phyloP scores from a whole-genome alignment of 306 rosid species.

The Prunus campanulata region DNA sequence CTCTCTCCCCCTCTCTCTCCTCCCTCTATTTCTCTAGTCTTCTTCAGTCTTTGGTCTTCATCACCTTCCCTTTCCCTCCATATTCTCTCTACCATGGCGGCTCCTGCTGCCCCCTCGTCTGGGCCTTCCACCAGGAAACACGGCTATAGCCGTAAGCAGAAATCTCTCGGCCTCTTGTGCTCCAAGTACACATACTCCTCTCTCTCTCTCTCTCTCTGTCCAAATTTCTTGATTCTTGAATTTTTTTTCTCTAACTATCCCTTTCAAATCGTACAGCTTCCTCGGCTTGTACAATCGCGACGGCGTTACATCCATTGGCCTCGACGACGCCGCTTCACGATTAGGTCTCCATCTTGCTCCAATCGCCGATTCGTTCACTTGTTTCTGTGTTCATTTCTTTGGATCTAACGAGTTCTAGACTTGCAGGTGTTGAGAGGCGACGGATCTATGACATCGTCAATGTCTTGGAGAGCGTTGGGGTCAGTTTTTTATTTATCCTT shows the following conservation, averaged over 20 bases:
- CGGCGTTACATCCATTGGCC: slow-evolving; percentile 57
- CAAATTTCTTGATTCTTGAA: neutral
- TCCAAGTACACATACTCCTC: slow-evolving; percentile 51
- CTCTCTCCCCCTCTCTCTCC: neutral
- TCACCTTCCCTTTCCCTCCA: slow-evolving; percentile 29
- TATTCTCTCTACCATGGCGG: slow-evolving; percentile 28
- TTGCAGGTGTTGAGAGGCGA: slow-evolving; percentile 79
- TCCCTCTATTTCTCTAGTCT: neutral
- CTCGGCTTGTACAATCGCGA: slow-evolving; percentile 72
- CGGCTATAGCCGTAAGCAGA: slow-evolving; percentile 40
- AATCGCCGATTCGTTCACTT: neutral
- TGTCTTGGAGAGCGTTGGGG: slow-evolving; percentile 89
- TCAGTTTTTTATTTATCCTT: slow-evolving; percentile 9
- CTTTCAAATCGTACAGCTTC: slow-evolving; percentile 38
- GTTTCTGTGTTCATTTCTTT: neutral
- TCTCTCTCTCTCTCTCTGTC: neutral
- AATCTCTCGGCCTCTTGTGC: slow-evolving; percentile 78
- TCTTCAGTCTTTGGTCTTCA: neutral
- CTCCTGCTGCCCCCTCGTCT: slow-evolving; percentile 32
- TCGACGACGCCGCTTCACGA: slow-evolving; percentile 84
- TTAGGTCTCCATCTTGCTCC: slow-evolving; percentile 48
- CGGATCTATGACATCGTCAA: slow-evolving; percentile 95
- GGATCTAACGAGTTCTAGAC: neutral
- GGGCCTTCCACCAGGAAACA: slow-evolving; percentile 36
- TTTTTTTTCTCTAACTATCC: neutral